Conservation (phyloP, 2,329 filamentous ascomycete species). For the Calonectria hongkongensis region DNA sequence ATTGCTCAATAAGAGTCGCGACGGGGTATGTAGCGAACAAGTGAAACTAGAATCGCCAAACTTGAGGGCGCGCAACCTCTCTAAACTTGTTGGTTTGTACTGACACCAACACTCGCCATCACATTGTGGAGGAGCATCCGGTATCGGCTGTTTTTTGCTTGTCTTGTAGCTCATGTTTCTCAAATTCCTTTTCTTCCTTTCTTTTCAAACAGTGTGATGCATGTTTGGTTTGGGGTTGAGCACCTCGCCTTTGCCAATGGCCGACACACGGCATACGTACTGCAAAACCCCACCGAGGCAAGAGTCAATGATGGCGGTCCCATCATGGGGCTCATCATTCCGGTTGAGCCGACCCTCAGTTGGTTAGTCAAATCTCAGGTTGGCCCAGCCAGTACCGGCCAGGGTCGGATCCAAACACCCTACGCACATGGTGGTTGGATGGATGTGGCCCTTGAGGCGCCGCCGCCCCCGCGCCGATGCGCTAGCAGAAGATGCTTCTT, state of each 20-base stretch:
- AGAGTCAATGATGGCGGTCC: background rate
- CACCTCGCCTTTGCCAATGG: background rate
- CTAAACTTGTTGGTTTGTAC: background rate
- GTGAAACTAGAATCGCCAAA: background rate
- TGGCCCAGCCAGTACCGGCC: constrained; percentile 3
- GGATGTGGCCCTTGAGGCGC: constrained; percentile 9
- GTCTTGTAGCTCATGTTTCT: background rate
- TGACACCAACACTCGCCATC: background rate
- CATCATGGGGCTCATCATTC: constrained; percentile 3
- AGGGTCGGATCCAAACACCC: background rate
- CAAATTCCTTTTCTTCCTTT: background rate
- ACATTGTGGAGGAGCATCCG: background rate
- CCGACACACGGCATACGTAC: background rate
- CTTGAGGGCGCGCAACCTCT: background rate
- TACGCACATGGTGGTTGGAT: constrained; percentile 16
- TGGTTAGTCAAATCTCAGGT: constrained; percentile 1
- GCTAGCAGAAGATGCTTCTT: background rate
- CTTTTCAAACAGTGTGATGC: background rate
- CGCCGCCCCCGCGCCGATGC: constrained; percentile 23
- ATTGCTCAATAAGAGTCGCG: too few species aligned
- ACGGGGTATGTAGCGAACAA: background rate
- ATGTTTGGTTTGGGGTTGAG: too few species aligned
- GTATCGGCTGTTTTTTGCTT: background rate
- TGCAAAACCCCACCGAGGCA: background rate
- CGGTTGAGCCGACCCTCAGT: constrained; percentile 24